Conservation (phyloP, 169 alveolate genomes). For the Plasmodium cynomolgi region DNA sequence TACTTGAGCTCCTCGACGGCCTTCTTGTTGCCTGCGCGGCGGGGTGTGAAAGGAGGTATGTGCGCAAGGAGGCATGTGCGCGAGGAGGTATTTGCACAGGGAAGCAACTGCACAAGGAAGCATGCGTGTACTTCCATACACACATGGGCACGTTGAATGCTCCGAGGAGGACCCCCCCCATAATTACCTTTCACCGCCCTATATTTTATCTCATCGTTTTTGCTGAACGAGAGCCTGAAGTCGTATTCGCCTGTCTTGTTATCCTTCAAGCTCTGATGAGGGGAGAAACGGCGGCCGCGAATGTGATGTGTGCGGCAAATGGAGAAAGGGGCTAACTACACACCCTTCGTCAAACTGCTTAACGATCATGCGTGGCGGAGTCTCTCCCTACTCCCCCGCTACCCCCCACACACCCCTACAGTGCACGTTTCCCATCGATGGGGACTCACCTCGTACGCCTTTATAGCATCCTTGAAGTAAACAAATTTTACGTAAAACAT, state of each 20-base stretch:
- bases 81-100: no score
- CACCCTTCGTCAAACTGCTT: background rate
- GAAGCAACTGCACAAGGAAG: background rate
- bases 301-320: background rate
- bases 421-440: background rate
- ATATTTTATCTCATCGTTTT: constrained; percentile 55
- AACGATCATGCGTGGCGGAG: background rate
- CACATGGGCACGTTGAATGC: background rate
- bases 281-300: background rate
- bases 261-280: constrained; percentile 31
- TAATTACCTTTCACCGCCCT: constrained; percentile 61
- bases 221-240: constrained; percentile 29
- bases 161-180: background rate
- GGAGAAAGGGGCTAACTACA: background rate
- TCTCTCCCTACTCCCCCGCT: background rate
- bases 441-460: constrained; percentile 55
- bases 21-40: constrained; percentile 23
- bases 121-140: background rate
- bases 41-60: background rate
- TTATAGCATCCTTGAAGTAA: constrained; percentile 58
- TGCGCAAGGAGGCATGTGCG: background rate
- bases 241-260: constrained; percentile 2
- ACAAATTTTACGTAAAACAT: constrained; percentile 36
- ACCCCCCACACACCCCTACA: no score
- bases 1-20: constrained; percentile 41